Percentiles rank a stretch among this genome's conserved stretches.
Conservation (phyloP, 1,284 basidiomycete species). For the Ceratobasidium papillatum region DNA sequence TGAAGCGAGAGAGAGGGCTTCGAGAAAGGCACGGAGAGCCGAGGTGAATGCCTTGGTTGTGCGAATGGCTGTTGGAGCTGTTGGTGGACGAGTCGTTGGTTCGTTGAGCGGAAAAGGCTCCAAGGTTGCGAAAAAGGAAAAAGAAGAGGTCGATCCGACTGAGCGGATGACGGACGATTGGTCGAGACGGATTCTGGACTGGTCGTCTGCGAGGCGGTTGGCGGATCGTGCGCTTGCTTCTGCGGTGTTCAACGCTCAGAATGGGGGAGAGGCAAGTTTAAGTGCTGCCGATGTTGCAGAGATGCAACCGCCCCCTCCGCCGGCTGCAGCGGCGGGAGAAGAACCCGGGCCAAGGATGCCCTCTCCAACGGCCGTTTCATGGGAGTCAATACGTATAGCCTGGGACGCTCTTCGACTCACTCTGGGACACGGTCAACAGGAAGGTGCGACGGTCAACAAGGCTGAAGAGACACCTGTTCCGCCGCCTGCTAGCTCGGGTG, state of each 20-base stretch:
- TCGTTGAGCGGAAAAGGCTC: slow-evolving; percentile 49
- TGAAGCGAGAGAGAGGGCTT: slow-evolving; percentile 62
- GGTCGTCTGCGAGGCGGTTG: slow-evolving; percentile 25
- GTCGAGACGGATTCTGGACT: slow-evolving; percentile 19
- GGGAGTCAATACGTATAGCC: slow-evolving; percentile 5
- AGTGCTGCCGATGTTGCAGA: neutral
- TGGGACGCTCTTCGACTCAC: slow-evolving; percentile 28
- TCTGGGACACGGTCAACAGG: slow-evolving; percentile 3
- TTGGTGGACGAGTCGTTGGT: slow-evolving; percentile 71
- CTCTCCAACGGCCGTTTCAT: slow-evolving; percentile 12
- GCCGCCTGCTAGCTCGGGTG: neutral
- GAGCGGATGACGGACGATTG: slow-evolving; percentile 29
- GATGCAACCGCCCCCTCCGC: neutral
- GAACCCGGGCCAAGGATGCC: neutral
- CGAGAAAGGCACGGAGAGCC: slow-evolving; percentile 67
- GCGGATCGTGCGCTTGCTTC: slow-evolving; percentile 27
- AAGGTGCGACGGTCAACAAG: neutral
- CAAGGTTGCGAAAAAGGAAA: slow-evolving; percentile 54
- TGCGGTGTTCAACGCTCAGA: neutral
- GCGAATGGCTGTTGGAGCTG: slow-evolving; percentile 76
- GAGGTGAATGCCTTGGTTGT: slow-evolving; percentile 82
- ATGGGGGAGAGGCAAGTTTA: no score
- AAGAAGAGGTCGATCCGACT: slow-evolving; percentile 49
- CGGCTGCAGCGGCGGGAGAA: neutral
- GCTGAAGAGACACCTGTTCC: slow-evolving; percentile 8